These are phyloP conservation scores for Chlorella vulgaris DNA, from an alignment of 139 green algal genomes.

Conservation along the genomic window DNA sequence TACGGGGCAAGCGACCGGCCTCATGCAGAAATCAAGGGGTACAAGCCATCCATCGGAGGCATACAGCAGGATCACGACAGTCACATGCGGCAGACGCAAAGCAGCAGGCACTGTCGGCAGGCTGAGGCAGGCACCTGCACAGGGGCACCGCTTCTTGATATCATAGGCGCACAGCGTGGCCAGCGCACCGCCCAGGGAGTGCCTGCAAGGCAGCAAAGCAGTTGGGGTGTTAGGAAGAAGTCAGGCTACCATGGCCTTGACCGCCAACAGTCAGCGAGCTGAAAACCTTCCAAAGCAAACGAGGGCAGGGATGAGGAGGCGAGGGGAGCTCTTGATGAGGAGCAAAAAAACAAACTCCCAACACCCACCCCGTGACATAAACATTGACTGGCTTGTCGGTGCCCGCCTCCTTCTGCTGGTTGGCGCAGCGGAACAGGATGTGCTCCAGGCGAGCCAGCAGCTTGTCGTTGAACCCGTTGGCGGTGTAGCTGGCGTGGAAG, in stretches of 20 bases:
- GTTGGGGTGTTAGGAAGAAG: neutral
- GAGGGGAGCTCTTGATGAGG: too few species aligned
- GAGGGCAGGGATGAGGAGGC: too few species aligned
- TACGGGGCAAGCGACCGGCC: neutral
- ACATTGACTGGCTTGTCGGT: slow-evolving; percentile 5
- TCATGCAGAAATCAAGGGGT: neutral
- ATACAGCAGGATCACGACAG: too few species aligned
- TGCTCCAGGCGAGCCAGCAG: slow-evolving; percentile 28
- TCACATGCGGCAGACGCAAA: neutral
- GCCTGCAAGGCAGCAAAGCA: slow-evolving; percentile 40
- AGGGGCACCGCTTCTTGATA: slow-evolving; percentile 20
- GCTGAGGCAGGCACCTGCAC: neutral
- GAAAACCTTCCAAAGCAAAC: too few species aligned
- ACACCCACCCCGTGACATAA: slow-evolving; percentile 29
- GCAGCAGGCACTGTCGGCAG: neutral
- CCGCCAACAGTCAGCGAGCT: too few species aligned
- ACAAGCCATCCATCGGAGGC: too few species aligned
- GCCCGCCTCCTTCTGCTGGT: slow-evolving; percentile 4
- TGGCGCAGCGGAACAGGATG: slow-evolving; percentile 35
- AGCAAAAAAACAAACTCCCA: too few species aligned
- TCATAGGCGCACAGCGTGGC: slow-evolving; percentile 55
- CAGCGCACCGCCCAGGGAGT: slow-evolving; percentile 59
- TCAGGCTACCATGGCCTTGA: too few species aligned
- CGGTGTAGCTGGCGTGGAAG: slow-evolving; percentile 26
- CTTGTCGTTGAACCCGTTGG: slow-evolving; percentile 33